A percentile compares a stretch with the other conserved stretches of the same genome.
These are phyloP conservation scores for Eucalyptus globulus DNA, from an alignment of 345 rosid genomes.

Conservation along the genomic window DNA sequence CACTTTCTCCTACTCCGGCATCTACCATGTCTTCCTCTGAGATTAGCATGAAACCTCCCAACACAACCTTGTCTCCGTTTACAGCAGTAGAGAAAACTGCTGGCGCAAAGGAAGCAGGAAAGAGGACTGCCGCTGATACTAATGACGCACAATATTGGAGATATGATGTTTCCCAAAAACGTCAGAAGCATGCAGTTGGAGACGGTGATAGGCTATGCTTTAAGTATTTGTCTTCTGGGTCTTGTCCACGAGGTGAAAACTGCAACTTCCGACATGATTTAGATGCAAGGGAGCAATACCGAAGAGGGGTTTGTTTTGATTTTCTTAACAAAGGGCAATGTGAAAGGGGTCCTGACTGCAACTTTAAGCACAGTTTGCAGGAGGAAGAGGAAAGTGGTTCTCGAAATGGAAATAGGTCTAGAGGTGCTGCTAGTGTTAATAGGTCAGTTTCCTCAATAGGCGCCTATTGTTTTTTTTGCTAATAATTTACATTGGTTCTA, in stretches of 20 bases:
- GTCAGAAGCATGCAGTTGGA: constrained; percentile 55
- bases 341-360: constrained; percentile 92
- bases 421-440: constrained; percentile 9
- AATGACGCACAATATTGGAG: constrained; percentile 90
- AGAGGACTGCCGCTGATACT: constrained; percentile 31
- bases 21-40: constrained; percentile 73
- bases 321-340: constrained; percentile 89
- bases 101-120: constrained; percentile 27
- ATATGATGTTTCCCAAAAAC: constrained; percentile 76
- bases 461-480: neutral
- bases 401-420: constrained; percentile 34
- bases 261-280: constrained; percentile 75
- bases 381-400: constrained; percentile 33
- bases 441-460: neutral
- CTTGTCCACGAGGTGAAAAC: constrained; percentile 67
- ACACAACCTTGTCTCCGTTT: constrained; percentile 67
- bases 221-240: constrained; percentile 78
- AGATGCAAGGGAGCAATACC: constrained; percentile 74
- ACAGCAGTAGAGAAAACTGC: constrained; percentile 25
- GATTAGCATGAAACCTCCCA: constrained; percentile 59
- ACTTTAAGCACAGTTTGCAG: constrained; percentile 77
- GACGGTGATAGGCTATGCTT: constrained; percentile 59
- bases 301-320: constrained; percentile 91
- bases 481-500: neutral
- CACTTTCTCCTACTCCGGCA: constrained; percentile 83